Base-by-base conservation (phyloP, 352 stramenopile species). In the Pythium utonaiense region DNA sequence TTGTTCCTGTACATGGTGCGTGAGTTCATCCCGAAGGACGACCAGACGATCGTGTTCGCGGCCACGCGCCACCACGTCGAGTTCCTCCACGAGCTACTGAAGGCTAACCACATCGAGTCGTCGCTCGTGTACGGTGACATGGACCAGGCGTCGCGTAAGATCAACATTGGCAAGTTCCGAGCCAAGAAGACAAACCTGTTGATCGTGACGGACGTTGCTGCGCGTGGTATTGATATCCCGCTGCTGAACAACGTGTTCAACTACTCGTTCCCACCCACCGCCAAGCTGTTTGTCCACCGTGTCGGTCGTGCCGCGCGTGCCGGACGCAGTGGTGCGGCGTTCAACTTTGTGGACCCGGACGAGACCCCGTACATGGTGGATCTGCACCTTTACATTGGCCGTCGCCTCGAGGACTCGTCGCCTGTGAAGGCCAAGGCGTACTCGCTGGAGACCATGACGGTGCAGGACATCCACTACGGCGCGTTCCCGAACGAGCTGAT, bases 311-410 rank as follows among this genome's bases (percentile, higher is more conserved):
- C 96, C 28, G 97, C 96, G 4, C 83, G 97, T 75, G 95, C 97
- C n/a, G 96, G 96, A 21, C 83, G 96, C 33, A 96, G 86, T 59
- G 96, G 96, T 66, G 96, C 91, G 42, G 97, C 96, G 28, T 98
- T 98, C 72, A 98, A 80, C 70, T 88, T 99, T 64, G 95, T 99
- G 14, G 97, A 99, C 62, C 96, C 96, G 19, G 96, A 99, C 60
- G 98, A 99, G 70, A 74, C 98, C 49, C 94, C 97, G 13, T 99
- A 99, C 76, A 98, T 99, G 92, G 88, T 99, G 22, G 98, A 99
- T 71, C 63, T 99, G 33, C 90, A 98, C 69, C 60, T 98, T 41
- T 99, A 98, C 75, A 87, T 99, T 34, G 95, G 94, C 40, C 87
- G 88, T 2, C 83, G 83, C 17, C 72, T 93, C 25, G 83, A 88